Evolutionary conservation across 176 grass and related monocot genomes (phyloP).

Genomic region (Musa beccarii): DNA sequence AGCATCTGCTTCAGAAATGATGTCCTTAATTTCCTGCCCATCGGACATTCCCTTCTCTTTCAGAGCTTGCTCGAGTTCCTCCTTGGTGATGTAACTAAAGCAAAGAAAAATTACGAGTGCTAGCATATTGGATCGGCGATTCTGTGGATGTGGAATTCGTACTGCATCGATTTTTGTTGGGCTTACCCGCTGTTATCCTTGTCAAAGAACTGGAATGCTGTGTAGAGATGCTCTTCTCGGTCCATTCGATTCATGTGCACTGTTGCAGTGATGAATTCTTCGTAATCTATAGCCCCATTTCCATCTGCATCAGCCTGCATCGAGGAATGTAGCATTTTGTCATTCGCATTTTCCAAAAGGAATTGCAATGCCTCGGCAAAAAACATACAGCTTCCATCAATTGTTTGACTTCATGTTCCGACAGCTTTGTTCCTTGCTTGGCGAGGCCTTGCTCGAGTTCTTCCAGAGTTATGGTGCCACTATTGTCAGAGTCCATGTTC

Average conservation of each 20-base stretch:
- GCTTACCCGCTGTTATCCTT: slow-evolving; percentile 20
- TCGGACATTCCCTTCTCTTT: slow-evolving; percentile 19
- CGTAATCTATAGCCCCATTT: slow-evolving; percentile 16
- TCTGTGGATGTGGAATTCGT: too few relatives aligned
- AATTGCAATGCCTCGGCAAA: neutral
- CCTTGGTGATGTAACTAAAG: slow-evolving; percentile 11
- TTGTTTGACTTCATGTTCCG: slow-evolving; percentile 10
- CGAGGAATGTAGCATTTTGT: neutral
- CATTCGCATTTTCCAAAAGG: neutral
- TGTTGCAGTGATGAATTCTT: slow-evolving; percentile 22
- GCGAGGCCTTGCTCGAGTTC: slow-evolving; percentile 4
- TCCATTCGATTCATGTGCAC: slow-evolving; percentile 14
- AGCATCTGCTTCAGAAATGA: slow-evolving; percentile 10
- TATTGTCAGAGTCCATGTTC: slow-evolving; percentile 12
- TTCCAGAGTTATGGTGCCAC: slow-evolving; percentile 11
- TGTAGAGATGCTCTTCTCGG: slow-evolving; percentile 21
- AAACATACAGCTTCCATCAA: slow-evolving; percentile 16
- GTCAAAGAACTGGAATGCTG: slow-evolving; percentile 14
- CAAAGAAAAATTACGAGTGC: neutral
- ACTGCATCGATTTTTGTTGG: neutral
- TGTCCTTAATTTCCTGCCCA: slow-evolving; percentile 6
- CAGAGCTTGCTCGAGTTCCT: slow-evolving; percentile 18
- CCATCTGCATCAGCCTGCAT: slow-evolving; percentile 18
- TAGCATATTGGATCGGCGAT: neutral
- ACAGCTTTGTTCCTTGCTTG: slow-evolving; percentile 14